phyloP scores from a whole-genome alignment of 306 rosid species.

The Crataegus laevigata region DNA sequence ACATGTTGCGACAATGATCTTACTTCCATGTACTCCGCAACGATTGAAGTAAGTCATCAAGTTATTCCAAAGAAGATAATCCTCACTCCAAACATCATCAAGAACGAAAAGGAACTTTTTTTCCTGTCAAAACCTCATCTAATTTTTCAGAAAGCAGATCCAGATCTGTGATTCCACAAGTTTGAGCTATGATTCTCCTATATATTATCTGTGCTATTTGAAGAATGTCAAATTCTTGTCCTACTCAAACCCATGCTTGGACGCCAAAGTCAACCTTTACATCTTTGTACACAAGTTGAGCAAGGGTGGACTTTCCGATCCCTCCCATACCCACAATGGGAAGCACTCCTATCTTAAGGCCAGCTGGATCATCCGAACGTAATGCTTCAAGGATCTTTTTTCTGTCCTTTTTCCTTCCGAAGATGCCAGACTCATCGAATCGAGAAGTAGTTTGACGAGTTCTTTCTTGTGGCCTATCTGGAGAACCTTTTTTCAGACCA shows the following conservation, averaged over 20 bases:
- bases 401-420: conserved; percentile 7
- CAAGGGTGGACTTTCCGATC: too few species aligned
- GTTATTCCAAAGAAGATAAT: not conserved
- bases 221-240: too few species aligned
- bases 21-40: not conserved
- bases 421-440: not conserved
- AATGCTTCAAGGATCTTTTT: not conserved
- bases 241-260: too few species aligned
- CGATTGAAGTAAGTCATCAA: not conserved
- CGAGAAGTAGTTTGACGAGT: not conserved
- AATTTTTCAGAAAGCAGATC: too few species aligned
- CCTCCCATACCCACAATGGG: conserved; percentile 9
- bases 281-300: too few species aligned
- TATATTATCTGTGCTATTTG: too few species aligned
- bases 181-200: too few species aligned
- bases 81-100: conserved; percentile 20
- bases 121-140: not conserved
- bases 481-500: not conserved
- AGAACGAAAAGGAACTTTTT: conserved; percentile 3
- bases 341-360: not conserved
- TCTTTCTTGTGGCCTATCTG: not conserved
- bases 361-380: not conserved
- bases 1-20: not conserved
- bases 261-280: too few species aligned
- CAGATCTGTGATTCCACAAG: too few species aligned